Conservation (phyloP, 352 stramenopile species). For the Pythium pectinolyticum region DNA sequence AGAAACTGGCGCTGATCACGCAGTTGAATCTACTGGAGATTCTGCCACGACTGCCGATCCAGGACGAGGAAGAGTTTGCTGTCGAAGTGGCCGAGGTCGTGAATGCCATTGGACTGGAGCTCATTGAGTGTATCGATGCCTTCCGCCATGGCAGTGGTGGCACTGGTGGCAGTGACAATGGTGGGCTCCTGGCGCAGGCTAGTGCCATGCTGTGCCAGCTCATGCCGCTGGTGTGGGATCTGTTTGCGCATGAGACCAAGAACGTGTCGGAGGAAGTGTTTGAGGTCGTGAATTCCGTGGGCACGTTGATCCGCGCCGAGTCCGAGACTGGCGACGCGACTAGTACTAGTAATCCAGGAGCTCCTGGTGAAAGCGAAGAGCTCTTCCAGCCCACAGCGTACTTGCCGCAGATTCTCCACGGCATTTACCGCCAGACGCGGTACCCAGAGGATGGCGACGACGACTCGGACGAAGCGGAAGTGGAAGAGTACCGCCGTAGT, state of each 20-base stretch:
- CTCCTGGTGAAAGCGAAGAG: too few species aligned
- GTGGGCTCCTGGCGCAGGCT: conserved; percentile 46
- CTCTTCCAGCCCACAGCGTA: conserved; percentile 77
- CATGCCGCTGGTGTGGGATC: conserved; percentile 80
- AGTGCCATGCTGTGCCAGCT: conserved; percentile 62
- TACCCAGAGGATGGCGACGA: conserved; percentile 74
- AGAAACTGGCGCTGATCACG: conserved; percentile 78
- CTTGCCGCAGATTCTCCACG: conserved; percentile 75
- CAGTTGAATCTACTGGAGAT: conserved; percentile 71
- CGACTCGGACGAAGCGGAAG: conserved; percentile 79
- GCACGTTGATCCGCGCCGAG: conserved; percentile 68
- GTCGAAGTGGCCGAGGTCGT: conserved; percentile 84
- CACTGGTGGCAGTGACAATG: conserved; percentile 43
- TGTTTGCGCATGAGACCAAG: conserved; percentile 82
- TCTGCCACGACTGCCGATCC: conserved; percentile 53
- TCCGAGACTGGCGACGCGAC: conserved; percentile 19
- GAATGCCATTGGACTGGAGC: conserved; percentile 76
- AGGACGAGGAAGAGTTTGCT: conserved; percentile 79
- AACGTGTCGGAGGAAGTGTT: conserved; percentile 87
- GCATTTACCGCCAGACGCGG: conserved; percentile 81
- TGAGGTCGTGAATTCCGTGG: conserved; percentile 81
- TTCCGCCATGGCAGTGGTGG: too few species aligned
- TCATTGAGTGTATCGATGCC: conserved; percentile 77
- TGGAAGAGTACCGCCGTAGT: conserved; percentile 82
- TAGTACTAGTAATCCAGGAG: too few species aligned